phyloP scores from a whole-genome alignment of 164 flowering plant genomes.

The Vitis rotundifolia region DNA sequence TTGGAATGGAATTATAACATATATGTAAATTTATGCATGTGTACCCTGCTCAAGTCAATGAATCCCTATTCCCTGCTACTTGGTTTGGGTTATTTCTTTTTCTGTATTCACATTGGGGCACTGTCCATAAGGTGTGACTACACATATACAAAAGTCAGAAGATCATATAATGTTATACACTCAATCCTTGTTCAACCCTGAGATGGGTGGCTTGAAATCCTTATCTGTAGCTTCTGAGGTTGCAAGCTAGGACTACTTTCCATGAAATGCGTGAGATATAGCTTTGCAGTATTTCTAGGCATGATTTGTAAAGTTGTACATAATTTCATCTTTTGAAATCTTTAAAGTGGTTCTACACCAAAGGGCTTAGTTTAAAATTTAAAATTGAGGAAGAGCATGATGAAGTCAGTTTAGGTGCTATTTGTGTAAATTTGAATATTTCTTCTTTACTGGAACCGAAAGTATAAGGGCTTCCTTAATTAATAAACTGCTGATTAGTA shows the following conservation, averaged over 20 bases:
- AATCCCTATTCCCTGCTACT: too few relatives aligned
- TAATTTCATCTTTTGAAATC: background rate
- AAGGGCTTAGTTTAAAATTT: background rate
- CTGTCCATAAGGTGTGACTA: too few relatives aligned
- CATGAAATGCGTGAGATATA: background rate
- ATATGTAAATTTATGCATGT: background rate
- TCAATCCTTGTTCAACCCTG: background rate
- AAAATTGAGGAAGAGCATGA: background rate
- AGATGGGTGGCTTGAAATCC: background rate
- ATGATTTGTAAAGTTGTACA: background rate
- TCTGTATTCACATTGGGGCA: too few relatives aligned
- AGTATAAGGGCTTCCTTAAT: too few relatives aligned
- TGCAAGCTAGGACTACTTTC: background rate
- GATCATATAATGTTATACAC: too few relatives aligned
- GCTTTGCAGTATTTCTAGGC: background rate
- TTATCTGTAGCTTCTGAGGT: background rate
- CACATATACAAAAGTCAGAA: too few relatives aligned
- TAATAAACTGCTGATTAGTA: too few relatives aligned
- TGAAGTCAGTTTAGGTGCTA: background rate
- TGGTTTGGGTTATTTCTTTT: too few relatives aligned
- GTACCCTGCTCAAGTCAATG: too few relatives aligned
- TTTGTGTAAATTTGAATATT: background rate
- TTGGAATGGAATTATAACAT: background rate
- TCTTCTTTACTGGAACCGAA: background rate
- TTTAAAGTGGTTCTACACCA: background rate